These are phyloP conservation scores for Xylariaceae sp. DNA, from an alignment of 2,329 filamentous ascomycete genomes.

Conservation along the genomic window DNA sequence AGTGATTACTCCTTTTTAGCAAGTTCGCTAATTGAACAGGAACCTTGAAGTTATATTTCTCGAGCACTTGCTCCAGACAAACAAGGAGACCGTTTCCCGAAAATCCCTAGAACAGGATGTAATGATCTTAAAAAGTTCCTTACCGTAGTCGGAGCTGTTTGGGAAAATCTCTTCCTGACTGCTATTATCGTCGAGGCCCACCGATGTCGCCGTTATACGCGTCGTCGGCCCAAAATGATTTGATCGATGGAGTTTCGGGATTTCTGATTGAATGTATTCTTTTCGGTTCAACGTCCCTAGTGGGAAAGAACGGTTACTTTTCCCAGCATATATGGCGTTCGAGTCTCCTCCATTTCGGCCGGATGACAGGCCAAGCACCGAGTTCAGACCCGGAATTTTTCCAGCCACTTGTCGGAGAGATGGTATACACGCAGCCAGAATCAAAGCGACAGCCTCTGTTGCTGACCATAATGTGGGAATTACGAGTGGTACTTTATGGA, in stretches of 20 bases:
- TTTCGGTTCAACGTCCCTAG: constrained; percentile 14
- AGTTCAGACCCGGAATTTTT: constrained; percentile 30
- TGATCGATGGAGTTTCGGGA: constrained; percentile 5
- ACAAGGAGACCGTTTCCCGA: no score
- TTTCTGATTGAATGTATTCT: constrained; percentile 16
- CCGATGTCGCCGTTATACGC: constrained; percentile 10
- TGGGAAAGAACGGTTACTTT: background rate
- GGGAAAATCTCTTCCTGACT: no score
- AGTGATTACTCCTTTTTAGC: no score
- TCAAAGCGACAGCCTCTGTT: constrained; percentile 31
- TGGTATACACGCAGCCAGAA: constrained; percentile 34
- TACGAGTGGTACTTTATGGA: constrained; percentile 23
- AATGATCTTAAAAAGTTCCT: no score
- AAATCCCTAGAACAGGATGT: no score
- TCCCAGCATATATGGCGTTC: background rate
- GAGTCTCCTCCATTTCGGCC: background rate
- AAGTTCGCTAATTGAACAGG: no score
- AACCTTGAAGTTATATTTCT: no score
- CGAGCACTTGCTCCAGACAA: no score
- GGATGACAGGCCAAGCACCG: constrained; percentile 28
- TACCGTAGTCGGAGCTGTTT: no score
- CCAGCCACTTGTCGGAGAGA: constrained; percentile 31
- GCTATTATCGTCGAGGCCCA: background rate
- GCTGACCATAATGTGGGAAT: constrained; percentile 32
- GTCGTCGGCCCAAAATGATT: constrained; percentile 17